Conservation (phyloP, 352 stramenopile species). For the Pythium periplocum region DNA sequence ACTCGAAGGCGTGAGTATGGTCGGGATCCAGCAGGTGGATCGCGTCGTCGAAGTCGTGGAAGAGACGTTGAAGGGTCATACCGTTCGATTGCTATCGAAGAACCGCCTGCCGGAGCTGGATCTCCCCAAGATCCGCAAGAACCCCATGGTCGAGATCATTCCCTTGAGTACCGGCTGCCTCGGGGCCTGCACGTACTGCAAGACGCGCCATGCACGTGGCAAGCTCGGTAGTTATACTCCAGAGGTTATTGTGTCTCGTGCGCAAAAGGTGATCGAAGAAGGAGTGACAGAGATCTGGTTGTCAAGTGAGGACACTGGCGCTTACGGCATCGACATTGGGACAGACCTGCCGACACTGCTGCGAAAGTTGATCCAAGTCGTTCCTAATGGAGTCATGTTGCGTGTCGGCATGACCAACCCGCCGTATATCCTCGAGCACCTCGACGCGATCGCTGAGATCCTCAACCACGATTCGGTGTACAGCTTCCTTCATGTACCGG, state of each 20-base stretch:
- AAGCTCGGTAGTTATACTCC: constrained; percentile 86
- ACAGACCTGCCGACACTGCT: constrained; percentile 76
- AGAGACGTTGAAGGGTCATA: constrained; percentile 89
- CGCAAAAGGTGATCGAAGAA: constrained; percentile 58
- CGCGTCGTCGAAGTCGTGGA: constrained; percentile 90
- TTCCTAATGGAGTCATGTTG: constrained; percentile 82
- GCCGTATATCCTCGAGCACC: constrained; percentile 87
- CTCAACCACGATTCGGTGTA: constrained; percentile 85
- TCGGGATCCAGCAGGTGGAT: constrained; percentile 91
- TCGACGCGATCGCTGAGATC: constrained; percentile 76
- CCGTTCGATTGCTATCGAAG: constrained; percentile 78
- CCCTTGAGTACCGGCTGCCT: constrained; percentile 90
- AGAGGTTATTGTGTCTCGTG: constrained; percentile 69
- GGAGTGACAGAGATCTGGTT: constrained; percentile 91
- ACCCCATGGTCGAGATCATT: constrained; percentile 91
- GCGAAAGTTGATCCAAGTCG: constrained; percentile 49
- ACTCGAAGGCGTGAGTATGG: constrained; percentile 80
- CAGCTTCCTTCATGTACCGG: constrained; percentile 89
- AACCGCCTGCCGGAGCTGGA: constrained; percentile 81
- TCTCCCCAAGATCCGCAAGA: constrained; percentile 90
- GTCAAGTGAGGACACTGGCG: constrained; percentile 88
- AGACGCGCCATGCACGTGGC: constrained; percentile 89
- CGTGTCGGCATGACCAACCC: constrained; percentile 92
- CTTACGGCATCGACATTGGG: constrained; percentile 88
- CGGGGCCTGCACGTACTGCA: constrained; percentile 92